Base-by-base conservation (phyloP, 495 filamentous ascomycete genomes). In the Bacidia rubella region DNA sequence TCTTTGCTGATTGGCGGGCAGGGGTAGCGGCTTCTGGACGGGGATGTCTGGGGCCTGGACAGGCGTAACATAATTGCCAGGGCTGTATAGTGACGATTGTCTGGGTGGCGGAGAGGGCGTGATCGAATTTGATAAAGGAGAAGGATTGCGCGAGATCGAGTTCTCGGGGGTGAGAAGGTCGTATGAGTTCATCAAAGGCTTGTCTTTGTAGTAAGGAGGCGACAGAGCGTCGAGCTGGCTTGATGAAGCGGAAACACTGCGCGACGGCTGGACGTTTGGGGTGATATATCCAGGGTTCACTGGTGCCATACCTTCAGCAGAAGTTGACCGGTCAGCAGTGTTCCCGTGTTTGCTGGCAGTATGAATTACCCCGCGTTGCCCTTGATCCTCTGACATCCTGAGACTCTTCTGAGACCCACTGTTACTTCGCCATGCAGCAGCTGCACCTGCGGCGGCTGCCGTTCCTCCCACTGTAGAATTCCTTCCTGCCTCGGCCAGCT, bases 401-500 rank as follows among this genome's bases (percentile, higher is more conserved):
- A 59, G 63, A 52, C 62, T 59, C 52, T 59, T 60, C 46, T 60
- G 46, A 32, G 63, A 58, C 23, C 67, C 59, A 45, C 60, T 58
- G 26, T 66, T 63, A 35, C 57, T 62, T 25, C 63, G 57, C 55
- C 65, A 65, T 23, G 72, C 67, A 27, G 70, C 60, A 17, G 65
- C 62, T 42, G 72, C 64, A 55, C 65, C 68, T 41, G 70, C 66
- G 11, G 59, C 54, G 27, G 70, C 68, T 52, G 65, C 47, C 3
- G 25, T 46, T 35, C 44, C 52, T 46, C 58, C 62, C 11, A 53
- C 55, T 38, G 63, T 58, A 2, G 65, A 65, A 47, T 77, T 60
- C 19, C 71, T 75, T 15, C 77, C 78, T 38, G 83, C 83, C 39
- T 79, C 81, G 26, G 76, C 76, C 47, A 96, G 62, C 60, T 94